Evolutionary conservation across 805 yeast genomes (phyloP), one percentile per base, ranked within the genome.

Genomic region (Saccharomycopsis amapae): DNA sequence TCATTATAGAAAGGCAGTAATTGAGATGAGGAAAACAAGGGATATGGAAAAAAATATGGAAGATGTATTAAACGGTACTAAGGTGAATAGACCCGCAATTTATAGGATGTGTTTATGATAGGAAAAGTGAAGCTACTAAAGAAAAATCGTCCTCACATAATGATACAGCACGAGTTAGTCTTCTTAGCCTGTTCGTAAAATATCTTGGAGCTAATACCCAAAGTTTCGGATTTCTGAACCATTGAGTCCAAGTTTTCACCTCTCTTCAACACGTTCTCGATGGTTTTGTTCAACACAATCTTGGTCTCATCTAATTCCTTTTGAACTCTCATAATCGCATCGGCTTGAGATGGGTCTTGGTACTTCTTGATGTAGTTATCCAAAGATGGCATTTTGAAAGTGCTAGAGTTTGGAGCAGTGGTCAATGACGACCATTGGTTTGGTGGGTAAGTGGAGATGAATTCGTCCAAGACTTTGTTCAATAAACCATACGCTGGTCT

Each of bases 301-400:
- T 93, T 93, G 31, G 98, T 93, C 62, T 93, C 98, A 64, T 93
- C 98, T 58, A 93, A 76, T 65, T 93, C 98, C 61, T 88, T 95
- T 69, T 93, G 98, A 19, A 93, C 98, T 63, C 83, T 85, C 95
- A 93, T 82, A 52, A 93, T 79, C 9, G 96, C 83, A 63, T 93
- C 99, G 0, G 97, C 97, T 69, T 93, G 96, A 35, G 83, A 74
- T 25, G 99, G 99, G 62, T 93, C 96, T 68, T 93, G 98, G 67
- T 93, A 93, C 59, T 85, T 85, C 56, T 71, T 67, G 55, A 93
- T 67, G 62, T 88, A 88, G 22, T 66, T 67, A 26, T 79, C 84
- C 57, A 90, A 71, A 50, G 75, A 77, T 22, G 76, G 76, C 61
- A 75, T 79, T 33, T 66, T 65, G 45, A 82, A 68, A 45, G 61